A percentile compares a stretch with the other conserved stretches of the same genome.
Conservation (phyloP, 2,329 filamentous ascomycete genomes). For the Blastomyces gilchristii region DNA sequence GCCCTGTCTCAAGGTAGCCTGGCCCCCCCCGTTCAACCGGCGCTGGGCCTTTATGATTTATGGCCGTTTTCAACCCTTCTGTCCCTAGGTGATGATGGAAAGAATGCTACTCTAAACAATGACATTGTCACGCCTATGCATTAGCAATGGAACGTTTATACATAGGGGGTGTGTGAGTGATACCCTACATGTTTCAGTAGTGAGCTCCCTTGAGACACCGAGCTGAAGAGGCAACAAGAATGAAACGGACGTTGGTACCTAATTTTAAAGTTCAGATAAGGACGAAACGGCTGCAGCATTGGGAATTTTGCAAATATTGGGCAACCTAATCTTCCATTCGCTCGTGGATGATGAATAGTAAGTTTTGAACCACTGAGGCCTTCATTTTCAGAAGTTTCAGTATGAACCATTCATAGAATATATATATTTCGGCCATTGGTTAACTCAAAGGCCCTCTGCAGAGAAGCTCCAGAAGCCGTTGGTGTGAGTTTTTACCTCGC, state of each 20-base stretch:
- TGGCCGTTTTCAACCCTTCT: background rate
- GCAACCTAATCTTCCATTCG: background rate
- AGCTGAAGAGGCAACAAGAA: background rate
- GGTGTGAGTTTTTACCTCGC: too few relatives aligned
- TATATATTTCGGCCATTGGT: too few relatives aligned
- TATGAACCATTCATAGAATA: background rate
- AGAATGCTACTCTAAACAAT: background rate
- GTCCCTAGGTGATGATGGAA: background rate
- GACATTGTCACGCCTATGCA: background rate
- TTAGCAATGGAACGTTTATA: conserved; percentile 1
- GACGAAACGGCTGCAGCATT: background rate
- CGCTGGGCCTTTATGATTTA: background rate
- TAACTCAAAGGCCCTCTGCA: too few relatives aligned
- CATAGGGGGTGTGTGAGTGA: background rate
- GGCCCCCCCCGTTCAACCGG: background rate
- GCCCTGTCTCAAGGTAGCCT: background rate
- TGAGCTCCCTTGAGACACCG: background rate
- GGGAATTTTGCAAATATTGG: background rate
- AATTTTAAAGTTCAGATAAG: background rate
- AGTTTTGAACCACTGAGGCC: background rate
- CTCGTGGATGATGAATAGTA: background rate
- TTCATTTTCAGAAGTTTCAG: background rate
- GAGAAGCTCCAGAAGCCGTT: too few relatives aligned
- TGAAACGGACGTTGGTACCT: background rate
- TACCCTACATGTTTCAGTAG: background rate